Evolutionary conservation across 768 basidiomycete species (phyloP), one percentile per base, ranked within the genome.

Genomic region (Amanita brunnescens): DNA sequence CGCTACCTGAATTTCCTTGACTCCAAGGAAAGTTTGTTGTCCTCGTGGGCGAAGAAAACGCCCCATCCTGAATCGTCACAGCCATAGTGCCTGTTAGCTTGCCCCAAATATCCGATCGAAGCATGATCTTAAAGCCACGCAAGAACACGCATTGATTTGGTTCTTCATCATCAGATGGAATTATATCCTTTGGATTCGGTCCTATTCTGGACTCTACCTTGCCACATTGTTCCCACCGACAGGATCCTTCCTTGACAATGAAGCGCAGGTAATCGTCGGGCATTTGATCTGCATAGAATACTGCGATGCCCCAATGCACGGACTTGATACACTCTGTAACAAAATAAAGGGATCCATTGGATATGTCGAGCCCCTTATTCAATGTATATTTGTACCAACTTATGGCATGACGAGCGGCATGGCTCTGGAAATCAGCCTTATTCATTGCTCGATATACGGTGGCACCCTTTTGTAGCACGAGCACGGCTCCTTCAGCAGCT

Each of bases 51-150:
- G 26, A 4, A n/a, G 21, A 42, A 29, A 9, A 29, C 18, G 3
- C 20, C 33, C 39, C 51, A 29, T 42, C 20, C n/a, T 10, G 24
- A 6, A 21, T 29, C 26, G 12, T 8, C 24, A 32, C 38, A 24
- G 14, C 16, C 10, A 44, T n/a, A 13, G 41, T 7, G 14, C 33
- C 16, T 12, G 12, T 26, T n/a, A 51, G 41, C 41, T 29, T 23
- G 6, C 44, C 23, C 50, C 40, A 51, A 6, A 43, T 26, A 23
- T 42, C 23, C 21, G 24, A 20, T 10, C 32, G n/a, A 14, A 51
- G 41, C 41, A 44, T 51, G 34, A 52, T 39, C 34, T 52, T 45
- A 26, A 34, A 46, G 14, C 51, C 51, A 5, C 43, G 43, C 5
- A 52, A 16, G n/a, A 52, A 47, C 16, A 47, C 21, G 20, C 42